Percentiles rank a stretch among this genome's conserved stretches.
Evolutionary conservation across 2,329 filamentous ascomycete species (phyloP).

Genomic region (Aspergillus proliferans): DNA sequence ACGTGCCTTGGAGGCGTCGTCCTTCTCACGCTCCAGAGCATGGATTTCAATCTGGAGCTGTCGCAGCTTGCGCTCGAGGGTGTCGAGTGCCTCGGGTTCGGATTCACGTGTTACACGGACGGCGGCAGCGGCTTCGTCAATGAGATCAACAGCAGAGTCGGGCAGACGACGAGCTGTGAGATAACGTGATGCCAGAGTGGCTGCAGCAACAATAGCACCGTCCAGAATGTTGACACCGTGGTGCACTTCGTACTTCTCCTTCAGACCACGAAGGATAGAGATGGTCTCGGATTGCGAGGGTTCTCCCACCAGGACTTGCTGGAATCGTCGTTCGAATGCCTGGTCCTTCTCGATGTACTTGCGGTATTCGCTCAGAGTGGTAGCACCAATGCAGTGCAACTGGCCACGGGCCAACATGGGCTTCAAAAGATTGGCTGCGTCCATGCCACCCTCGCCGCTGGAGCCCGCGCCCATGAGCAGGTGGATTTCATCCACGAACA

Average conservation of each 20-base stretch:
- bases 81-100: constrained; percentile 92
- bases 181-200: constrained; percentile 88
- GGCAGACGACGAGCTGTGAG: constrained; percentile 85
- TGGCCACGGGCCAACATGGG: constrained; percentile 96
- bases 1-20: constrained; percentile 81
- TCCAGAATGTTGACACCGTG: constrained; percentile 97
- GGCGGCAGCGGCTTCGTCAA: constrained; percentile 95
- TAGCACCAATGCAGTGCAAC: constrained; percentile 95
- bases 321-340: constrained; percentile 96
- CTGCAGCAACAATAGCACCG: constrained; percentile 81
- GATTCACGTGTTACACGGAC: constrained; percentile 93
- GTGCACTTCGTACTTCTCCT: constrained; percentile 97
- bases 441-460: constrained; percentile 95
- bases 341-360: constrained; percentile 99
- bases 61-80: constrained; percentile 78
- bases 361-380: constrained; percentile 88
- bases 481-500: constrained; percentile 98
- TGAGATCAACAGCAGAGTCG: constrained; percentile 92
- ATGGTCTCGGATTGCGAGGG: constrained; percentile 82
- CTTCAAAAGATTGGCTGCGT: constrained; percentile 94
- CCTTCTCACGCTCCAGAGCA: constrained; percentile 86
- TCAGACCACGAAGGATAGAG: constrained; percentile 95
- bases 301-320: constrained; percentile 96
- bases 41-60: constrained; percentile 98
- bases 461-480: constrained; percentile 95